These are phyloP conservation scores for Parascedosporium putredinis DNA, from an alignment of 2,329 filamentous ascomycete species.

Conservation along the genomic window DNA sequence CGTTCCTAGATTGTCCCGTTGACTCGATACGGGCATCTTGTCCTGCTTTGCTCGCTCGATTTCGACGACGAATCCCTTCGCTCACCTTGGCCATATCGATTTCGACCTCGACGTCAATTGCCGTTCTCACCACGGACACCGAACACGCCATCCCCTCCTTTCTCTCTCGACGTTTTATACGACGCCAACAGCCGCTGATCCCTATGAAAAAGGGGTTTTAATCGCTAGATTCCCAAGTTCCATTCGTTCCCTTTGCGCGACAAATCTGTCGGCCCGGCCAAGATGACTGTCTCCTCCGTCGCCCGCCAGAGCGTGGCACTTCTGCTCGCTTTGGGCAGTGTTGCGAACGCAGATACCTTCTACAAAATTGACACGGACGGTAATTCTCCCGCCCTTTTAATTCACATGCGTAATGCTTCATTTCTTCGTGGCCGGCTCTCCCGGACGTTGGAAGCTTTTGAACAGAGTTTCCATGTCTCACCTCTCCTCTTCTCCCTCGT, in stretches of 20 bases:
- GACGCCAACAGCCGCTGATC: too few relatives aligned
- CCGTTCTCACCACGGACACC: background rate
- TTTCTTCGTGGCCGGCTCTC: too few relatives aligned
- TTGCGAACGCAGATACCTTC: conserved; percentile 14
- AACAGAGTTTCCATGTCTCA: too few relatives aligned
- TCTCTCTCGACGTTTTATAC: too few relatives aligned
- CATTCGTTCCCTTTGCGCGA: background rate
- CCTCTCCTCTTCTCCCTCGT: too few relatives aligned
- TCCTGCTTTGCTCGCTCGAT: background rate
- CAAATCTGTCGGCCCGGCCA: background rate
- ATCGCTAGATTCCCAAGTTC: background rate
- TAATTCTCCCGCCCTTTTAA: conserved; percentile 11
- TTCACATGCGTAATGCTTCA: too few relatives aligned
- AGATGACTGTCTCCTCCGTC: background rate
- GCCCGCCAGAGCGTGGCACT: conserved; percentile 11
- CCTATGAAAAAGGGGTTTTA: too few relatives aligned
- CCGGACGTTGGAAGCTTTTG: too few relatives aligned
- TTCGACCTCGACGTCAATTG: too few relatives aligned
- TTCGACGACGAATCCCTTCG: too few relatives aligned
- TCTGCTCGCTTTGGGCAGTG: conserved; percentile 8
- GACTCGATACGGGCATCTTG: background rate
- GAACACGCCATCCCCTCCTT: background rate
- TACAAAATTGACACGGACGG: conserved; percentile 23
- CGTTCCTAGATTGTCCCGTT: background rate
- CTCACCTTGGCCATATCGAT: too few relatives aligned